Base-by-base conservation (phyloP, 106 monocot species). In the Apostasia shenzhenica region DNA sequence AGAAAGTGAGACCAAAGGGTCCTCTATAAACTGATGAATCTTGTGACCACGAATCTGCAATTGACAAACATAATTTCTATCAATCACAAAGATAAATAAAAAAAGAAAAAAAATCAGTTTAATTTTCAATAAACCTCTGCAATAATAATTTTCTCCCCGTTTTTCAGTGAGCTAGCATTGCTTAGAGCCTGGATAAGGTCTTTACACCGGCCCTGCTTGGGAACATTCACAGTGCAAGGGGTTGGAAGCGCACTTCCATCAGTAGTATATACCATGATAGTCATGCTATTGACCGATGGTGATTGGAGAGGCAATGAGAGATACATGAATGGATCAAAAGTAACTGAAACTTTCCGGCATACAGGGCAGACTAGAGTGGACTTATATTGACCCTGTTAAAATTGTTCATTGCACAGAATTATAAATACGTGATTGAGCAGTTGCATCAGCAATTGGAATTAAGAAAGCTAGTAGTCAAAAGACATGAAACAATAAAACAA, bases 281-380 rank as follows among this genome's bases (percentile, higher is more conserved):
- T 99, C 83, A 99, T 88, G 26, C 81, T 83, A 42, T 93, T 73
- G 67, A 83, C 63, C 72, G 83, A 85, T 4, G 93, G 85, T 51
- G 87, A 90, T 87, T 99, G 99, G 61, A 99, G 70, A 72, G 93
- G 99, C 63, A 99, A 77, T 6, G 99, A 99, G 10, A 99, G 99
- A 65, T 99, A 93, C 99, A 99, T 99, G 75, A 99, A 99, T 48
- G 99, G 99, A 79, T 99, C 93, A 85, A 99, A 99, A 43, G 90
- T 99, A 78, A 99, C 99, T 1, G 99, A 99, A 62, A 99, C 83
- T 76, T 99, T 99, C 54, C 76, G 83, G 71, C 99, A 99, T 1
- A 93, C 93, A 62, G 99, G 99, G 71, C 99, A 99, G 43, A 93
- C 87, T 42, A 99, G 75, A 73, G 93, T 99, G 37, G 93, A 99